phyloP scores from a whole-genome alignment of 1,139 yeast species.

The Blastobotrys buckinghamii region DNA sequence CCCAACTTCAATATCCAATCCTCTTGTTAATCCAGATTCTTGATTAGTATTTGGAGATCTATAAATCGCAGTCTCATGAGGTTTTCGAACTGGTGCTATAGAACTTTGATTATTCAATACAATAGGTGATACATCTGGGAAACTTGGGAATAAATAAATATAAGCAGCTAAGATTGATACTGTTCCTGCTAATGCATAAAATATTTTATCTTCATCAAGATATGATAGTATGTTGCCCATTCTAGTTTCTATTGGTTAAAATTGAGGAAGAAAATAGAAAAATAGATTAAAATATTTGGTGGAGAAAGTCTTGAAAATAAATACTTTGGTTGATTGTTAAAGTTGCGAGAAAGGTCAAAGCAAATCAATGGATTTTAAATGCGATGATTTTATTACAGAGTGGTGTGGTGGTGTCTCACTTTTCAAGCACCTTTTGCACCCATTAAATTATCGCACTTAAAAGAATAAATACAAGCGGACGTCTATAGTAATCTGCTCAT shows the following conservation, averaged over 20 bases:
- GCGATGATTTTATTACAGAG: too few relatives aligned
- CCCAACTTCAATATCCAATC: conserved; percentile 45
- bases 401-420: too few relatives aligned
- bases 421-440: too few relatives aligned
- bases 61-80: conserved; percentile 56
- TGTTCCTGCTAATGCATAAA: conserved; percentile 19
- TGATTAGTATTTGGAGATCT: conserved; percentile 49
- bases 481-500: too few relatives aligned
- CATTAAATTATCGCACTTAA: too few relatives aligned
- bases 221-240: neutral
- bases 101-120: conserved; percentile 52
- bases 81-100: conserved; percentile 46
- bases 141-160: conserved; percentile 27
- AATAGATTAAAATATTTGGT: too few relatives aligned
- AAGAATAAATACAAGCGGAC: too few relatives aligned
- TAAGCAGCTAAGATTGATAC: conserved; percentile 21
- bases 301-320: too few relatives aligned
- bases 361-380: too few relatives aligned
- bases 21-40: conserved; percentile 38
- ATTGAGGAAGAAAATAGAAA: too few relatives aligned
- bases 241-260: neutral
- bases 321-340: too few relatives aligned
- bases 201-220: conserved; percentile 15
- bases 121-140: conserved; percentile 47
- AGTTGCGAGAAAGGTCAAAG: too few relatives aligned